Base-by-base conservation (phyloP, 148 eudicot genomes). In the Pouteria glomerata region DNA sequence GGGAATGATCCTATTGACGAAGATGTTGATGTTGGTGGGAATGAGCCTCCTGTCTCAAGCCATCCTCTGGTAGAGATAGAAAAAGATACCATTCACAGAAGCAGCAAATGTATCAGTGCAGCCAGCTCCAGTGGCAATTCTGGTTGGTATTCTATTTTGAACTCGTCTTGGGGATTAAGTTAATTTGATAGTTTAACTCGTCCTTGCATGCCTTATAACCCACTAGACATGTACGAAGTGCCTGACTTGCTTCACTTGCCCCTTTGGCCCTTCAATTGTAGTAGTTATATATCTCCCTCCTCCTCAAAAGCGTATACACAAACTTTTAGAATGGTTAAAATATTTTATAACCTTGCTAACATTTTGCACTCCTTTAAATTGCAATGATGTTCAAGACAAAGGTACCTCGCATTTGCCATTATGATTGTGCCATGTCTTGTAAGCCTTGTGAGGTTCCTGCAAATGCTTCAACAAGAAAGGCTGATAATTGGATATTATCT, bases 31-130 rank as follows among this genome's bases (percentile, higher is more conserved):
- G 69, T 82, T 68, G 86, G 84, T 69, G 90, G 84, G 68, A 86
- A 83, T 79, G 93, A 86, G 71, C 86, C 89, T 73, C 88, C 88
- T 71, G 89, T 78, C 44, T 80, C 88, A 41, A 85, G 88, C 79
- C 76, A 78, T 70, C 85, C 83, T 74, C 80, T 85, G 16, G 80
- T 76, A n/a, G 78, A 78, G 81, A 77, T 76, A 39, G 83, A 79
- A 21, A 82, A 82, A 66, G 85, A 73, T 23, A 24, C 67, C 50
- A 77, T 34, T 34, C 27, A 29, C 37, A 72, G 35, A 74, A 71
- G 59, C 77, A 69, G 73, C 62, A 52, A 56, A 67, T 52, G 72
- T 62, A n/a, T 27, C 27, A 65, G 56, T 65, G 24, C 80, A 50
- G 73, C 76, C 37, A 58, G 34, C 31, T 72, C 35, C 58, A 58